A percentile compares a stretch with the other conserved stretches of the same genome.
Evolutionary conservation across 2,329 filamentous ascomycete genomes (phyloP).

Genomic region (Cladorrhinum sp.): DNA sequence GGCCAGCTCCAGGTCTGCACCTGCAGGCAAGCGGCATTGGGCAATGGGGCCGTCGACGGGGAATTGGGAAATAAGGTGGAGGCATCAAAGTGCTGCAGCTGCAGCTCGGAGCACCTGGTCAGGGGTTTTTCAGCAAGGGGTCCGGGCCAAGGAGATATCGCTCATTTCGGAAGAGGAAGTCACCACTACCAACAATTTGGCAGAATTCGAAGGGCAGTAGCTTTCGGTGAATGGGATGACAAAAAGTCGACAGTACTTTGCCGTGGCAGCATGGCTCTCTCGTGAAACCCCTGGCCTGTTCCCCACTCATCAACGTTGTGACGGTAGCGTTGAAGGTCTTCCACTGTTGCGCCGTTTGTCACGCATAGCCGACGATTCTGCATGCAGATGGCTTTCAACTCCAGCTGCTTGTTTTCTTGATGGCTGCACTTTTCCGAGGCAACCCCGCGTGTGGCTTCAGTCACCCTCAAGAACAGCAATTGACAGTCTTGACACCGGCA

Average conservation of each 20-base stretch:
- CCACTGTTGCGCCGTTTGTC: neutral
- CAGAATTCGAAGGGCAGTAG: neutral
- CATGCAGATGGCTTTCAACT: neutral
- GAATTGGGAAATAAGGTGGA: constrained; percentile 28
- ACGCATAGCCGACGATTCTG: neutral
- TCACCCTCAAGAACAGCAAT: neutral
- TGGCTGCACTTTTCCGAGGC: neutral
- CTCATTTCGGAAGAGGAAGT: constrained; percentile 19
- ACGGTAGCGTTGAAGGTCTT: constrained; percentile 1
- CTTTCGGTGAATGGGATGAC: neutral
- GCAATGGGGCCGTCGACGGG: constrained; percentile 20
- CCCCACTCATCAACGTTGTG: constrained; percentile 3
- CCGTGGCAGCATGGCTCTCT: neutral
- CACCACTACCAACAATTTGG: constrained; percentile 6
- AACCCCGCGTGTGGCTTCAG: neutral
- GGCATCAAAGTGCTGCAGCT: constrained; percentile 13
- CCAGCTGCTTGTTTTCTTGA: neutral
- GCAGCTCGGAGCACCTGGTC: constrained; percentile 22
- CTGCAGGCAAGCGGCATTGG: constrained; percentile 15
- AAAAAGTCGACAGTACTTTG: constrained; percentile 12
- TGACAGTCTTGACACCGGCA: neutral
- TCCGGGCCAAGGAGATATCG: constrained; percentile 19
- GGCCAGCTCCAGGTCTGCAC: neutral
- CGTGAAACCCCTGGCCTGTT: neutral
- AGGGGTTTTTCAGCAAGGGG: constrained; percentile 21